Evolutionary conservation across 495 filamentous ascomycete species (phyloP), one percentile per base, ranked within the genome.

Genomic region (Lasiosphaeria miniovina): DNA sequence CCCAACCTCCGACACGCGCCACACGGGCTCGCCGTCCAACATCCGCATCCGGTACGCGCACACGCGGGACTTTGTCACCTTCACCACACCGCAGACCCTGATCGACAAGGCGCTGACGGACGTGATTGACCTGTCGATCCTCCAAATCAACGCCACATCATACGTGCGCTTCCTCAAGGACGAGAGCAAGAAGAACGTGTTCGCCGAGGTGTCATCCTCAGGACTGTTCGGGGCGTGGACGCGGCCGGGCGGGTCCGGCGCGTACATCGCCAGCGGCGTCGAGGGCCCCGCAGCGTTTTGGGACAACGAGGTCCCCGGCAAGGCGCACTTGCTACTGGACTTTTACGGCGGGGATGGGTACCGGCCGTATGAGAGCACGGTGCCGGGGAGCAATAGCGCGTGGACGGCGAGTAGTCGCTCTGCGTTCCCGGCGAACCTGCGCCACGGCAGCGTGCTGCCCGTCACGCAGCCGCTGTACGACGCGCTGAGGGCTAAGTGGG

Each of bases 141-240:
- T 79, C 7, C 71, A 75, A 0, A 61, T 77, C 31, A 46, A 65
- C 52, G 66, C 66, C 36, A 68, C 53, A 43, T 70, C 61, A 53
- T 81, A 77, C 49, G 61, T 79, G 31, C 71, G 79, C 12, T 83
- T 82, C 61, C 77, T 82, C 73, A 83, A 82, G 55, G 78, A 83
- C 68, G 80, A 83, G 58, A 70, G 77, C 2, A 68, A 67, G 6
- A 82, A 80, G 57, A 80, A 73, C 4, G 80, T 82, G 34, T 83
- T 80, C 61, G 67, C 71, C 49, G 78, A 83, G 56, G 71, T 73
- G 17, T 76, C 74, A 6, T 65, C 73, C 0, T 75, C 63, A 0
- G 80, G 80, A 2, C 67, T 83, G 1, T 82, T 82, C 58, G 79
- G 80, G 0, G 76, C 67, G n/a, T 82, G 80, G 79, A 80, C 77